A percentile compares a stretch with the other conserved stretches of the same genome.
phyloP scores from a whole-genome alignment of 139 green algal species.

The Coccomyxa sp. region DNA sequence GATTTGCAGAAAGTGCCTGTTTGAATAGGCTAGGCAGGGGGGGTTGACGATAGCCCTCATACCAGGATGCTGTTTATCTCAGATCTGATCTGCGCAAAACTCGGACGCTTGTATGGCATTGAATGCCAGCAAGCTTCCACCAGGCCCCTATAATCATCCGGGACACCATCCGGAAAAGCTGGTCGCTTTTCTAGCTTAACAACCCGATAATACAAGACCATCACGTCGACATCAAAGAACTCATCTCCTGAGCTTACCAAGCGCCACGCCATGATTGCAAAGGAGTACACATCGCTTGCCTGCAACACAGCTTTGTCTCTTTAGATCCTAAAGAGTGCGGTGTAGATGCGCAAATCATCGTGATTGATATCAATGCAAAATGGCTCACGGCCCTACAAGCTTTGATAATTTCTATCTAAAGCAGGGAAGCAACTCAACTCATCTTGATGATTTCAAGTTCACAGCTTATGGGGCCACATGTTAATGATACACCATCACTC shows the following conservation, averaged over 20 bases:
- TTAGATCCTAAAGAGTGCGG: neutral
- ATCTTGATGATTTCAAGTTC: constrained; percentile 2
- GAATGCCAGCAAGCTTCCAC: neutral
- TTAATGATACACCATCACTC: neutral
- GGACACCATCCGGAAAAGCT: neutral
- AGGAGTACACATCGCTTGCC: neutral
- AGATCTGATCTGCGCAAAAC: neutral
- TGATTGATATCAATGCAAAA: neutral
- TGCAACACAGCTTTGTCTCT: neutral
- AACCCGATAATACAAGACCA: neutral
- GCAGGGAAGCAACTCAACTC: neutral
- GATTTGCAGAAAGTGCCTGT: too few species aligned
- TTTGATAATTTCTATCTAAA: neutral
- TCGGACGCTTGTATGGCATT: neutral
- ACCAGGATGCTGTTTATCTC: neutral
- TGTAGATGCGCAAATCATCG: neutral
- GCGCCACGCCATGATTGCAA: neutral
- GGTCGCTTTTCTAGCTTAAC: neutral
- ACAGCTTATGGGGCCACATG: neutral
- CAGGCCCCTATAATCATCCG: neutral
- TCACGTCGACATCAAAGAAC: neutral
- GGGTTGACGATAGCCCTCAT: neutral
- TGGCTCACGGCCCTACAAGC: neutral
- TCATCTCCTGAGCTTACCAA: neutral
- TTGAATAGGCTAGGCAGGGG: neutral